Percentiles rank a stretch among this genome's conserved stretches.
Conservation (phyloP, 78 protist species). For the Dictyostelium purpureum region DNA sequence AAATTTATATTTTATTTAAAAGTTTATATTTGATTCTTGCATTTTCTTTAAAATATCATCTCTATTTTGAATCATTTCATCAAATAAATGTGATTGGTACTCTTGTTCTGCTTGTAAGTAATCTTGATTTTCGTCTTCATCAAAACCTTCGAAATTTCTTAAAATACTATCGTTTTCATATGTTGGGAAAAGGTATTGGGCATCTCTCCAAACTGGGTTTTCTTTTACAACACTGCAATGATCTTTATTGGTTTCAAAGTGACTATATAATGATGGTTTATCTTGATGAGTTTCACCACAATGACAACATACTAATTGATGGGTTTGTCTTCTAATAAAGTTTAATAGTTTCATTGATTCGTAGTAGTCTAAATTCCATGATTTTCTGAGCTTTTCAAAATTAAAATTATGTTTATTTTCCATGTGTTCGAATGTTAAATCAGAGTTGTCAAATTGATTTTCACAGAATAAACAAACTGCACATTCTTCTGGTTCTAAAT, state of each 20-base stretch:
- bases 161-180: constrained; percentile 61
- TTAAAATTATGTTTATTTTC: constrained; percentile 9
- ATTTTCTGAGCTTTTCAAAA: constrained; percentile 38
- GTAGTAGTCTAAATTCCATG: constrained; percentile 65
- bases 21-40: constrained; percentile 1
- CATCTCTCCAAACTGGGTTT: constrained; percentile 50
- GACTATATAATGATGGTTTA: background rate
- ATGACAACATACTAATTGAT: constrained; percentile 29
- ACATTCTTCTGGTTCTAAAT: constrained; percentile 23
- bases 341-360: constrained; percentile 38
- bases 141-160: constrained; percentile 49
- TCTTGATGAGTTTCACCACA: constrained; percentile 22
- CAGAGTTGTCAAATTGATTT: constrained; percentile 11
- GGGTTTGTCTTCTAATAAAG: constrained; percentile 49
- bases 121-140: constrained; percentile 39
- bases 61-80: constrained; percentile 27
- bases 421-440: constrained; percentile 47
- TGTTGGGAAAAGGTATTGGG: constrained; percentile 64
- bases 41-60: constrained; percentile 7
- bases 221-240: constrained; percentile 27
- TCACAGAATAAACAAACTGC: constrained; percentile 56
- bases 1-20: no score
- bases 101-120: constrained; percentile 13
- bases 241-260: background rate
- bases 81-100: constrained; percentile 34